A percentile compares a stretch with the other conserved stretches of the same genome.
Conservation (phyloP, 768 basidiomycete species). For the Trametes cubensis region DNA sequence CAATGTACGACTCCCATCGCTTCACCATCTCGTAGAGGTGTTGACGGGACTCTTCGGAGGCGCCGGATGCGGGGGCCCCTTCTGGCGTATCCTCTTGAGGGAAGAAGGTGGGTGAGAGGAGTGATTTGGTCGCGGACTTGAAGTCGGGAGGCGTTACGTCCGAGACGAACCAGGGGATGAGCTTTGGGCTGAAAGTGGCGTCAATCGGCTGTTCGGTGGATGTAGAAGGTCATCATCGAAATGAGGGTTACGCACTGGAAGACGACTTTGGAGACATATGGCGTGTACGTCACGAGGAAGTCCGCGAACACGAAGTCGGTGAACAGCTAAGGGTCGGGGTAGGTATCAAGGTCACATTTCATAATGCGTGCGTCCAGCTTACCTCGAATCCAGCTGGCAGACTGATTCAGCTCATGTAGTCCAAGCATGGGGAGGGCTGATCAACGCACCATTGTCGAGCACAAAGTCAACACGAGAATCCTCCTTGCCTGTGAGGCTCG, state of each 20-base stretch:
- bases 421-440: neutral
- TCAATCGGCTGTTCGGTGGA: neutral
- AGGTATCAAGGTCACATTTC: too few species aligned
- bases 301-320: constrained; percentile 94
- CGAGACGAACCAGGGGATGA: constrained; percentile 97
- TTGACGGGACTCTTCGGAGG: constrained; percentile 35
- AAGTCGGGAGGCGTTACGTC: constrained; percentile 93
- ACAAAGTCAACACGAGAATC: constrained; percentile 76
- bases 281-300: constrained; percentile 88
- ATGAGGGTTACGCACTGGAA: constrained; percentile 72
- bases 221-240: neutral
- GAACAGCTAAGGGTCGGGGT: constrained; percentile 59
- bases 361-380: constrained; percentile 10
- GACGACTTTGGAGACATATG: constrained; percentile 76
- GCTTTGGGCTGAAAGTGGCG: constrained; percentile 67
- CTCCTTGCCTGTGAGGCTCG: constrained; percentile 46
- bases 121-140: constrained; percentile 51
- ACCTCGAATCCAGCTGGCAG: constrained; percentile 88
- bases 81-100: constrained; percentile 23
- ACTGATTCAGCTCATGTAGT: neutral
- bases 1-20: constrained; percentile 77
- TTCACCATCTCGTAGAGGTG: constrained; percentile 61
- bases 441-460: constrained; percentile 77
- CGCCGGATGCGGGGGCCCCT: constrained; percentile 29
- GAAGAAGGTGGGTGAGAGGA: constrained; percentile 71